These are phyloP conservation scores for Alternaria sp. DNA, from an alignment of 2,329 filamentous ascomycete species.

Conservation along the genomic window DNA sequence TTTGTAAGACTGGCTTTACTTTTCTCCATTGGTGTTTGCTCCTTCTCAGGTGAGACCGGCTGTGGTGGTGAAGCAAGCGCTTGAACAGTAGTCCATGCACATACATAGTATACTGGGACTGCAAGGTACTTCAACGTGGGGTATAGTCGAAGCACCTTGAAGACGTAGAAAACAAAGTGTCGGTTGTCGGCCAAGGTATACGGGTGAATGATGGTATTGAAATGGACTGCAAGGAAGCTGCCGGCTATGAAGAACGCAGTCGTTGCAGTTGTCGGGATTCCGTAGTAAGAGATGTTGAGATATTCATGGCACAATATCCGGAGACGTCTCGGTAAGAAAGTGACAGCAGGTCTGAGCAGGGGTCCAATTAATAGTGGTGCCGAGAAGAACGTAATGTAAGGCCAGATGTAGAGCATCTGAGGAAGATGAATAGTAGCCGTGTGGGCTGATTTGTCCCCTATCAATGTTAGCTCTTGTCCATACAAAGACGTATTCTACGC, in stretches of 20 bases:
- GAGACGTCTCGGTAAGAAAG: constrained; percentile 25
- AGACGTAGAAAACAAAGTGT: constrained; percentile 97
- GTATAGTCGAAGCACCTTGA: constrained; percentile 78
- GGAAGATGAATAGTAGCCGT: constrained; percentile 86
- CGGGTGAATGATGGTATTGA: constrained; percentile 93
- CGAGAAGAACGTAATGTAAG: constrained; percentile 89
- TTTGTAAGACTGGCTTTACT: constrained; percentile 13
- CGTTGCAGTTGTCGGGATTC: constrained; percentile 35
- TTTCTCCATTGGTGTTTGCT: constrained; percentile 1
- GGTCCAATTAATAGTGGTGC: constrained; percentile 75
- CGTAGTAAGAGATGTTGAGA: constrained; percentile 9
- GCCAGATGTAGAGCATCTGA: constrained; percentile 96
- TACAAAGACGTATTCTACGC: constrained; percentile 21
- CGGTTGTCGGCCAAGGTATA: constrained; percentile 97
- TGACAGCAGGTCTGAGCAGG: constrained; percentile 54
- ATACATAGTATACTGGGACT: constrained; percentile 74
- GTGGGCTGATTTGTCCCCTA: constrained; percentile 94
- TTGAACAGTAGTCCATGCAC: constrained; percentile 73
- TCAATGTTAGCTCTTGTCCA: constrained; percentile 19
- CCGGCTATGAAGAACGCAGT: constrained; percentile 43
- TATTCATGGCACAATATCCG: constrained; percentile 16
- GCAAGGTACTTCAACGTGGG: constrained; percentile 71
- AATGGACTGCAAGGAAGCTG: constrained; percentile 67
- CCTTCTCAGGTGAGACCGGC: constrained; percentile 31
- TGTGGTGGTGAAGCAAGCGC: constrained; percentile 59